phyloP scores from a whole-genome alignment of 176 grass and related monocot genomes.

The Oryza officinalis region DNA sequence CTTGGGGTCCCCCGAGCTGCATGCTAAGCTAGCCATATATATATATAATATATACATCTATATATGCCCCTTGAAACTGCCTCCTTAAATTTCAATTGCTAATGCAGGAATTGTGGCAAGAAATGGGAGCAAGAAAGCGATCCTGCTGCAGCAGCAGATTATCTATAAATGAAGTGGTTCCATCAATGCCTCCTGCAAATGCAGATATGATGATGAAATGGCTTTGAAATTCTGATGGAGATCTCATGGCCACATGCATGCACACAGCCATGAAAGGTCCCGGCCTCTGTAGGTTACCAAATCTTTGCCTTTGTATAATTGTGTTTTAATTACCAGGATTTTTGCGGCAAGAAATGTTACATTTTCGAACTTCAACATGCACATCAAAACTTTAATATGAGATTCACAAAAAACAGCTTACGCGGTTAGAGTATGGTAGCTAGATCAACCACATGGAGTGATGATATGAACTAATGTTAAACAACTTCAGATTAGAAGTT shows the following conservation, averaged over 20 bases:
- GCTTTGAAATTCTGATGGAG: slow-evolving; percentile 13
- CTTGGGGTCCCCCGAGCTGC: background rate
- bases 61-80: slow-evolving; percentile 19
- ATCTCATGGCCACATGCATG: slow-evolving; percentile 8
- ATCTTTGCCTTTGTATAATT: background rate
- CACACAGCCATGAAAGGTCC: slow-evolving; percentile 8
- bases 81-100: slow-evolving; percentile 2
- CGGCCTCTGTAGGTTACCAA: slow-evolving; percentile 6
- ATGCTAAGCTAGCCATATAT: background rate
- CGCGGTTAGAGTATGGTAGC: background rate
- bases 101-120: slow-evolving; percentile 10
- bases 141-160: slow-evolving; percentile 12
- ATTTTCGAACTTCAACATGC: too few relatives aligned
- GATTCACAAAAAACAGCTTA: background rate
- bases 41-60: background rate
- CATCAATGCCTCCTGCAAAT: slow-evolving; percentile 27
- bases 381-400: background rate
- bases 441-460: background rate
- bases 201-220: background rate
- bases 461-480: background rate
- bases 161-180: slow-evolving; percentile 10
- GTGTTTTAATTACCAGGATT: slow-evolving; percentile 2
- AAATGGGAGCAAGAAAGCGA: slow-evolving; percentile 33
- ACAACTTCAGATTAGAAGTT: background rate
- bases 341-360: background rate